Conservation (phyloP, 495 filamentous ascomycete species). For the Tuber umbilicatum region DNA sequence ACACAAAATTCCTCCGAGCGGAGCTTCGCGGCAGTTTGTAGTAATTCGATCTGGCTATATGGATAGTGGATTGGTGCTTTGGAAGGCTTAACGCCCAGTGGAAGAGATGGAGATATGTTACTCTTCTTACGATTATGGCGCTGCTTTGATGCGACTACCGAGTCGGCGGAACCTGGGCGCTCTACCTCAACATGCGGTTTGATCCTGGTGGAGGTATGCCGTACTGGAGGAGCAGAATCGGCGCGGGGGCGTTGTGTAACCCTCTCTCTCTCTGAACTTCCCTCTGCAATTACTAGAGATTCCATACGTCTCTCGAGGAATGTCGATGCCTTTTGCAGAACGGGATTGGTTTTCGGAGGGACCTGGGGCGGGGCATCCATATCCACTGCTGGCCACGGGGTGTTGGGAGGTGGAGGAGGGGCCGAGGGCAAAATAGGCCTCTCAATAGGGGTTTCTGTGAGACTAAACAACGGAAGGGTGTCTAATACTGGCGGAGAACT, state of each 20-base stretch:
- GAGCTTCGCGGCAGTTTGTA: slow-evolving; percentile 58
- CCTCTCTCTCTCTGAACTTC: slow-evolving; percentile 13
- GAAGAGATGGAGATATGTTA: slow-evolving; percentile 44
- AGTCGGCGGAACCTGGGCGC: slow-evolving; percentile 42
- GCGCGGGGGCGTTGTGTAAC: slow-evolving; percentile 24
- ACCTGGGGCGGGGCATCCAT: slow-evolving; percentile 22
- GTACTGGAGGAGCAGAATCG: slow-evolving; percentile 26
- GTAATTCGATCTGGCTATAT: slow-evolving; percentile 49
- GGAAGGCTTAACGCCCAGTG: slow-evolving; percentile 51
- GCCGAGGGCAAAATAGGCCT: slow-evolving; percentile 24
- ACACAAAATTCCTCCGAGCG: slow-evolving; percentile 63
- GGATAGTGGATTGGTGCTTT: slow-evolving; percentile 50
- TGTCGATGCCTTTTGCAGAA: slow-evolving; percentile 17
- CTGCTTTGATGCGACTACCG: slow-evolving; percentile 43
- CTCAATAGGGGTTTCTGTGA: slow-evolving; percentile 31
- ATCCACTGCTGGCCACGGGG: slow-evolving; percentile 21
- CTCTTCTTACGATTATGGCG: slow-evolving; percentile 48
- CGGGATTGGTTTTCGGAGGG: slow-evolving; percentile 26
- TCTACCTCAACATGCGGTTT: slow-evolving; percentile 40
- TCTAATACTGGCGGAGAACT: slow-evolving; percentile 11
- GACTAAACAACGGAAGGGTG: slow-evolving; percentile 16
- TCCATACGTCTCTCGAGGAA: slow-evolving; percentile 13
- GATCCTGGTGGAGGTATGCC: slow-evolving; percentile 20
- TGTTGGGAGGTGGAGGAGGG: slow-evolving; percentile 24
- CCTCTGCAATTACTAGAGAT: background rate